phyloP scores from a whole-genome alignment of 1,284 basidiomycete genomes.

The Hemileia vastatrix region DNA sequence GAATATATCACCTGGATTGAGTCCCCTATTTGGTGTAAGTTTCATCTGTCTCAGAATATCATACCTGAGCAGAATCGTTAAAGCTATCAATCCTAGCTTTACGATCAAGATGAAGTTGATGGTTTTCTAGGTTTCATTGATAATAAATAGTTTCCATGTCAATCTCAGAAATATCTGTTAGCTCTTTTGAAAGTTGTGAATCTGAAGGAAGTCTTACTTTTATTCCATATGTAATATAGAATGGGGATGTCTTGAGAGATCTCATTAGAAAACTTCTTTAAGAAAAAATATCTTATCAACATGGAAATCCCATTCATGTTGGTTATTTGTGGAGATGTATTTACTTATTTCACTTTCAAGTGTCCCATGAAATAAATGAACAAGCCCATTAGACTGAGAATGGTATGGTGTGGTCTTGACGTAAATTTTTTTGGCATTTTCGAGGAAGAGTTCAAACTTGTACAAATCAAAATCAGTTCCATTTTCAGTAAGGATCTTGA shows the following conservation, averaged over 20 bases:
- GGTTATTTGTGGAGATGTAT: not conserved
- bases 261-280: not conserved
- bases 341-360: not conserved
- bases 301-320: slow-evolving; percentile 1
- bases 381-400: slow-evolving; percentile 9
- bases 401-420: not conserved
- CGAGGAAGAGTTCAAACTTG: not conserved
- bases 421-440: not conserved
- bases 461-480: not conserved
- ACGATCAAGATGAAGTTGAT: not conserved
- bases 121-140: not conserved
- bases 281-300: not conserved
- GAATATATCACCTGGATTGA: no score
- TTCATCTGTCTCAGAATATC: not conserved
- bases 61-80: not conserved
- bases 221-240: slow-evolving; percentile 2
- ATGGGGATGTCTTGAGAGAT: not conserved
- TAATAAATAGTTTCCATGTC: not conserved
- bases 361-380: slow-evolving; percentile 7
- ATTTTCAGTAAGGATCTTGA: slow-evolving; percentile 2
- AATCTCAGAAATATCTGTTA: no score
- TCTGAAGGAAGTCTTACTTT: not conserved
- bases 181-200: not conserved
- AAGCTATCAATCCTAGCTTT: not conserved
- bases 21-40: no score